phyloP scores from a whole-genome alignment of 225 moss, liverwort and hornwort species.

The Lunularia cruciata region DNA sequence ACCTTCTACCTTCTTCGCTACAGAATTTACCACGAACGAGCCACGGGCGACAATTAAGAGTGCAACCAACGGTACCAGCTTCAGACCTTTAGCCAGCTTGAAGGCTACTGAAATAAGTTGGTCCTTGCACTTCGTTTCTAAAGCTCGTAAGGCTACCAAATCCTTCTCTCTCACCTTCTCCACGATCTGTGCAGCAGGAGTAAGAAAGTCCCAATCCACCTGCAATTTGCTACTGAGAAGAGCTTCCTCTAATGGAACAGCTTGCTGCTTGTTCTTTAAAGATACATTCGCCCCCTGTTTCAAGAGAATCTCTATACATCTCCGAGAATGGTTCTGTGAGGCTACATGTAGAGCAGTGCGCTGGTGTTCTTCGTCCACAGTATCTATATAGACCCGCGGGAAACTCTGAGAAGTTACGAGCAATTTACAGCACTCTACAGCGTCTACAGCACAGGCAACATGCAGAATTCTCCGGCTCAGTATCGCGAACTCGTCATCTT shows the following conservation, averaged over 20 bases:
- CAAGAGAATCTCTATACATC: slow-evolving; percentile 49
- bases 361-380: slow-evolving; percentile 45
- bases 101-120: slow-evolving; percentile 74
- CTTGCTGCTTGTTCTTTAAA: slow-evolving; percentile 48
- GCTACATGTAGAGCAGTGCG: slow-evolving; percentile 47
- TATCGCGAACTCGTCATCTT: slow-evolving; percentile 52
- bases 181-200: slow-evolving; percentile 83
- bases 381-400: slow-evolving; percentile 41
- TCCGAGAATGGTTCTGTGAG: slow-evolving; percentile 37
- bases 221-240: slow-evolving; percentile 63
- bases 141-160: slow-evolving; percentile 63
- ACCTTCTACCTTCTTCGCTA: slow-evolving; percentile 68
- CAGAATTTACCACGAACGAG: slow-evolving; percentile 56
- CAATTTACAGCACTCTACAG: slow-evolving; percentile 51
- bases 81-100: slow-evolving; percentile 70
- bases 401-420: slow-evolving; percentile 46
- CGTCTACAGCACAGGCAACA: slow-evolving; percentile 42
- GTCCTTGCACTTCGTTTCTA: slow-evolving; percentile 86
- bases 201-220: slow-evolving; percentile 67
- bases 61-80: slow-evolving; percentile 77
- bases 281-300: slow-evolving; percentile 51
- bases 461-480: slow-evolving; percentile 44
- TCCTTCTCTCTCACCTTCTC: slow-evolving; percentile 78
- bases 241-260: slow-evolving; percentile 70
- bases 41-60: slow-evolving; percentile 75